A percentile compares a stretch with the other conserved stretches of the same genome.
These are phyloP conservation scores for Cynara cardunculus DNA, from an alignment of 129 eudicot species.

Conservation along the genomic window DNA sequence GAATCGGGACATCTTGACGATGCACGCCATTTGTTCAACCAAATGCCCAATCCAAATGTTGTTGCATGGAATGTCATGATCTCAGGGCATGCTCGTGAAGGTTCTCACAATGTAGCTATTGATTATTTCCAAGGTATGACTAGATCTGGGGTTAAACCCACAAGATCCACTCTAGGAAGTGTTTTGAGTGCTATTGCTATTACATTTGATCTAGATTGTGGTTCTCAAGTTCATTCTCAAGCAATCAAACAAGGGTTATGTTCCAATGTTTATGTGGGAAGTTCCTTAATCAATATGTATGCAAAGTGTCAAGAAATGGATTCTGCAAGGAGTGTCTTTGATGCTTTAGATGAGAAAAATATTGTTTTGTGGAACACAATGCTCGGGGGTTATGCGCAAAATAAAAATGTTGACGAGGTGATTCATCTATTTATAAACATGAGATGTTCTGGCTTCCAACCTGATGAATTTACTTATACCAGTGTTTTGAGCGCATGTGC, in stretches of 20 bases:
- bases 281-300: constrained; percentile 82
- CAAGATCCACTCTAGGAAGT: constrained; percentile 84
- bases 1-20: constrained; percentile 62
- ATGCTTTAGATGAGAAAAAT: constrained; percentile 54
- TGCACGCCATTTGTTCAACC: constrained; percentile 48
- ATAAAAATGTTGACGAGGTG: constrained; percentile 61
- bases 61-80: constrained; percentile 94
- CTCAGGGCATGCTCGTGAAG: constrained; percentile 69
- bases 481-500: constrained; percentile 85
- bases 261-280: constrained; percentile 86
- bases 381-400: constrained; percentile 88
- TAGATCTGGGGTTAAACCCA: constrained; percentile 47
- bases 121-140: constrained; percentile 54
- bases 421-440: constrained; percentile 51
- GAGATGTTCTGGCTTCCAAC: constrained; percentile 51
- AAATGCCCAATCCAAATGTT: constrained; percentile 58
- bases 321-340: constrained; percentile 63
- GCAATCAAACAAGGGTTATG: constrained; percentile 74
- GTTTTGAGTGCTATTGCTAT: constrained; percentile 82
- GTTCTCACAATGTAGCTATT: constrained; percentile 56
- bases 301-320: constrained; percentile 73
- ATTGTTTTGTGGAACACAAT: constrained; percentile 76
- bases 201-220: constrained; percentile 40
- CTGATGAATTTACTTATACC: constrained; percentile 86
- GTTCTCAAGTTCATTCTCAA: constrained; percentile 75